These are phyloP conservation scores for Copromyces sp. DNA, from an alignment of 495 filamentous ascomycete species.

Conservation along the genomic window DNA sequence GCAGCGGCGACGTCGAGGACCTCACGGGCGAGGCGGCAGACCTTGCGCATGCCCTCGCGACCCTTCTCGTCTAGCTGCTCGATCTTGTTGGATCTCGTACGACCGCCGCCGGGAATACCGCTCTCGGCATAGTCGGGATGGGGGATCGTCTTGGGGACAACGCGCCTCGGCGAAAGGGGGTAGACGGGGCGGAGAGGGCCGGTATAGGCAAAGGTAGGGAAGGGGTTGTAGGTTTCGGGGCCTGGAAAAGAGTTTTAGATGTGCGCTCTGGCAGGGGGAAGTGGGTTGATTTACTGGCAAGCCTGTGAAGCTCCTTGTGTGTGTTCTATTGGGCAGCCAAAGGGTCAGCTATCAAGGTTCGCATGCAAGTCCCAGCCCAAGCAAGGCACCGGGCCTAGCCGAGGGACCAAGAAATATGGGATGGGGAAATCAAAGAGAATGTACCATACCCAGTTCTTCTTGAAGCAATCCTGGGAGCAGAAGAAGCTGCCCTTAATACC, in stretches of 20 bases:
- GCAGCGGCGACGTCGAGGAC: slow-evolving; percentile 86
- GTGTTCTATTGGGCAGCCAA: slow-evolving; percentile 41
- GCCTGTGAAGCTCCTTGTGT: slow-evolving; percentile 84
- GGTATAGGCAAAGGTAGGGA: slow-evolving; percentile 73
- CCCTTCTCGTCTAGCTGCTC: slow-evolving; percentile 67
- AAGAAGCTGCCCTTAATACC: slow-evolving; percentile 85
- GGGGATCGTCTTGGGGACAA: slow-evolving; percentile 69
- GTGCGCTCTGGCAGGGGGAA: slow-evolving; percentile 62
- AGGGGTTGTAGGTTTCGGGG: slow-evolving; percentile 80
- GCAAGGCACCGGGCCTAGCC: neutral
- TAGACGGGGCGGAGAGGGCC: slow-evolving; percentile 80
- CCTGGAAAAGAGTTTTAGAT: slow-evolving; percentile 80
- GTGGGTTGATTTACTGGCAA: slow-evolving; percentile 62
- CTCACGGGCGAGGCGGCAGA: slow-evolving; percentile 79
- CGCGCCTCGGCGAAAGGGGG: slow-evolving; percentile 64
- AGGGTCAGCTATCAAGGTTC: slow-evolving; percentile 3
- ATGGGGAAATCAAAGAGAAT: neutral
- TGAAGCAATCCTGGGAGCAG: slow-evolving; percentile 98
- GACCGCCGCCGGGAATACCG: slow-evolving; percentile 74
- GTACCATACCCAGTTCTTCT: slow-evolving; percentile 82
- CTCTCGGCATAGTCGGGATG: slow-evolving; percentile 76
- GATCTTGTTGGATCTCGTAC: slow-evolving; percentile 67
- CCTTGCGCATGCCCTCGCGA: slow-evolving; percentile 81
- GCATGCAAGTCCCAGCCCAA: neutral
- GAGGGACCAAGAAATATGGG: neutral